Evolutionary conservation across 108 stramenopile genomes (phyloP), one percentile per base, ranked within the genome.

Genomic region (Pseudonitzschia pungens): DNA sequence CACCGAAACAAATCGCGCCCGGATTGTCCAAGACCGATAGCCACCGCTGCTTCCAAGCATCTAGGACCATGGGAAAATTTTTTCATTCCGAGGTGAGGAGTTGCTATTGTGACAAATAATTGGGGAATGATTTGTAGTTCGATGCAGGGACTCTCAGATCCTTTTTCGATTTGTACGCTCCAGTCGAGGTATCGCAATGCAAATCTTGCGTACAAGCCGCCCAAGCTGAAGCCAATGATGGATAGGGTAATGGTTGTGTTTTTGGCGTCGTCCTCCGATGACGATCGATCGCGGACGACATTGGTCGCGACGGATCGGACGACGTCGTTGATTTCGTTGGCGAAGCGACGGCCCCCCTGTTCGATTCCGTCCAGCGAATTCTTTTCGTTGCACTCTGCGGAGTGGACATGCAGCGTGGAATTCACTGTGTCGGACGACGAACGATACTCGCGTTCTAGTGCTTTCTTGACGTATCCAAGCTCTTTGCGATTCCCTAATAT

Each of bases 401-500:
- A 82, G 79, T 90, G 83, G 12, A 90, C 81, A 7, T 86, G 54
- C 36, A 87, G 59, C n/a, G 48, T 28, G 0, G 28, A 54, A 0
- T 21, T 24, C 6, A 6, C 28, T 15, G 60, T 28, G 5, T 11
- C 20, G n/a, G 12, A 1, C 32, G 29, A 20, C 6, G 29, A 65
- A 1, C 66, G 29, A 22, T 59, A 44, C 4, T 60, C 57, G 7
- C 59, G 33, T 5, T 68, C 40, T 50, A 88, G 73, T 0, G 84
- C 59, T 16, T 71, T 41, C 28, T 82, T 65, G 18, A 91, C 68
- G 72, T 85, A 88, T 10, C 59, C 75, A 73, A 88, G 65, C 73
- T 91, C 90, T 48, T 63, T 28, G 33, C 81, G 81, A 68, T 88
- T 88, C 12, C 89, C 90, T 55, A 84, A 60, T 77, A 81, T 83